Percentiles rank a stretch among this genome's conserved stretches.
Evolutionary conservation across 495 filamentous ascomycete genomes (phyloP).

Genomic region (Xylaria intraflava): DNA sequence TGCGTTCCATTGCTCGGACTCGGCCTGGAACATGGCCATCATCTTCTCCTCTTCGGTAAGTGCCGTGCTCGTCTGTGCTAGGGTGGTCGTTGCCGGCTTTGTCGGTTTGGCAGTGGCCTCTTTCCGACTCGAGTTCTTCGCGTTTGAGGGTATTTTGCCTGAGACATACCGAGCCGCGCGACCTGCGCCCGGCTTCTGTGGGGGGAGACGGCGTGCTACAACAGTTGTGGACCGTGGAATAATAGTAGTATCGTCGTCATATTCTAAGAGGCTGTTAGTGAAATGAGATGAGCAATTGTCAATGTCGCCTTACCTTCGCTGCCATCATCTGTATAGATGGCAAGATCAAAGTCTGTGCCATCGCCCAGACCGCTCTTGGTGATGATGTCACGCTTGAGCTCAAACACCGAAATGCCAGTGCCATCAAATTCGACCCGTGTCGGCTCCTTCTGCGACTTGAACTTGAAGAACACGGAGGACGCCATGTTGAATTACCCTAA

Average conservation of each 20-base stretch:
- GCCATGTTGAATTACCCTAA: constrained; percentile 58
- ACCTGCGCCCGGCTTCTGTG: constrained; percentile 71
- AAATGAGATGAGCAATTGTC: not conserved
- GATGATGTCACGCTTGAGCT: constrained; percentile 97
- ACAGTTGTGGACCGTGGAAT: constrained; percentile 92
- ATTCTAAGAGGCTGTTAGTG: constrained; percentile 53
- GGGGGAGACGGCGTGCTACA: constrained; percentile 81
- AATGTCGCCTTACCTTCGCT: constrained; percentile 67
- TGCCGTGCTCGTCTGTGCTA: constrained; percentile 58
- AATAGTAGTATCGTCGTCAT: constrained; percentile 92
- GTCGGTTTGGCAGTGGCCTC: constrained; percentile 51
- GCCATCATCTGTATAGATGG: constrained; percentile 84
- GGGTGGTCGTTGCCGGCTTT: constrained; percentile 49
- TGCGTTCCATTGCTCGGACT: constrained; percentile 78
- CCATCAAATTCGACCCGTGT: constrained; percentile 94
- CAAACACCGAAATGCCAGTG: constrained; percentile 96
- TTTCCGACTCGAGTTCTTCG: constrained; percentile 70
- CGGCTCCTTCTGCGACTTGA: constrained; percentile 97
- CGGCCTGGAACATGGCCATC: constrained; percentile 77
- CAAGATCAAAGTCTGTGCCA: constrained; percentile 93
- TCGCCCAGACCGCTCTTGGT: constrained; percentile 84
- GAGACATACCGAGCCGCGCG: constrained; percentile 92
- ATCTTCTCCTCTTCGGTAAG: constrained; percentile 89
- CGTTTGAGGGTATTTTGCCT: constrained; percentile 89
- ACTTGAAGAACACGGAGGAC: constrained; percentile 99